Evolutionary conservation across 441 rosid species (phyloP), one percentile per base, ranked within the genome.

Genomic region (Syzygium malaccense): DNA sequence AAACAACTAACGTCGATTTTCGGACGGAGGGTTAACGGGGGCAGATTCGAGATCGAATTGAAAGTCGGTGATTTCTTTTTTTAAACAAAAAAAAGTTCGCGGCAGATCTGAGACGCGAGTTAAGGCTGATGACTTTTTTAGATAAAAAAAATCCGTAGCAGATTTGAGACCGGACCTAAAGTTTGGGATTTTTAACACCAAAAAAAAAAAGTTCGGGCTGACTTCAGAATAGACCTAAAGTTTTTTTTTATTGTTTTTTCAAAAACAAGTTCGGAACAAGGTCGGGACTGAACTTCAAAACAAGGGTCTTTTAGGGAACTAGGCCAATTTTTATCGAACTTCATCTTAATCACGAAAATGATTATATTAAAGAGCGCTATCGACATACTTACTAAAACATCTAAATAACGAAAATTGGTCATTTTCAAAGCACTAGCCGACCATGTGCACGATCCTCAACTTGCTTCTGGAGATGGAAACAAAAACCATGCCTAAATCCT

Each of bases 321-420:
- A 5, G 17, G 55, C 6, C 17, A 7, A 1, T 45, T 45, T 45
- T 45, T 45, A 1, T 2, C 23, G 17, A 64, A 64, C 11, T 62
- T 62, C 33, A 14, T n/a, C 33, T 3, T 0, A 0, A 0, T 1
- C n/a, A n/a, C n/a, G n/a, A n/a, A 68, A 33, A 19, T 4, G 48
- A 68, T 33, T 5, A 33, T 10, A 37, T 33, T 33, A 20, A 9
- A 68, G 26, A 10, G 26, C 3, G 14, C 26, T 68, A 13, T 68
- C 10, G 3, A 68, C 4, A 3, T 66, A 18, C 14, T 32, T 0
- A 8, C 2, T 19, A n/a, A 32, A 66, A 66, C 23, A 66, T 66
- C 20, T 66, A 32, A 4, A 66, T 8, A 66, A 66, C 8, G 4
- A 18, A 66, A 18, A 33, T 8, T 10, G 9, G 45, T 66, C 14